Conservation (phyloP, 1,284 basidiomycete species). For the Cryptococcus sp. region DNA sequence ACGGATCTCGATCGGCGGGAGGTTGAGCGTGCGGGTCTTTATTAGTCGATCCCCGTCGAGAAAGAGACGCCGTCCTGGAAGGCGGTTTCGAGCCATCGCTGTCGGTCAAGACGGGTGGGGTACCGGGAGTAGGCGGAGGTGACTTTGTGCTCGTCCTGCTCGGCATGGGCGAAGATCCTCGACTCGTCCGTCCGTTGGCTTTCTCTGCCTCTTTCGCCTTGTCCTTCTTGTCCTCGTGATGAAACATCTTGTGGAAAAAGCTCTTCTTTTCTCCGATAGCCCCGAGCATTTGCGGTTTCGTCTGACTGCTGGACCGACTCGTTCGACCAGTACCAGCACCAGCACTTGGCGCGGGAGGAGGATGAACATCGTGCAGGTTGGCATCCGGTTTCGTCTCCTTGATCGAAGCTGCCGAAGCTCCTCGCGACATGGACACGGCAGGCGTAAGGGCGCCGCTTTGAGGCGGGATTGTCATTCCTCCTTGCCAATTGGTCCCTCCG, state of each 20-base stretch:
- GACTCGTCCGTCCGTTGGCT: constrained; percentile 10
- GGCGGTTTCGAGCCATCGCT: constrained; percentile 34
- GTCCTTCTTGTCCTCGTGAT: constrained; percentile 34
- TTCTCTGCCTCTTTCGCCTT: constrained; percentile 24
- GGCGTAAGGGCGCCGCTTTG: constrained; percentile 9
- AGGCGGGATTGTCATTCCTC: constrained; percentile 34
- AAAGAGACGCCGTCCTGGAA: constrained; percentile 36
- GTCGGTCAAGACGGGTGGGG: constrained; percentile 22
- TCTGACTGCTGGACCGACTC: constrained; percentile 15
- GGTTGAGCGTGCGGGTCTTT: constrained; percentile 29
- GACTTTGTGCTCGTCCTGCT: constrained; percentile 20
- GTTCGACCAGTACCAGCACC: constrained; percentile 10
- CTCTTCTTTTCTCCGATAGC: constrained; percentile 40
- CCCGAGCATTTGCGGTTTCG: constrained; percentile 30
- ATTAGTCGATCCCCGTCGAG: constrained; percentile 19
- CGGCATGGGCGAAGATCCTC: constrained; percentile 12
- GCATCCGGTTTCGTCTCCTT: constrained; percentile 7
- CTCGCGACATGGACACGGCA: constrained; percentile 37
- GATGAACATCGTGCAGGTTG: constrained; percentile 6
- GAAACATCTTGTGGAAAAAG: constrained; percentile 47
- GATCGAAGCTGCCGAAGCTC: constrained; percentile 25
- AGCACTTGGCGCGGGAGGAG: constrained; percentile 14
- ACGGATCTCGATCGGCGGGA: constrained; percentile 26
- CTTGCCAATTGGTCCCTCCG: constrained; percentile 1
- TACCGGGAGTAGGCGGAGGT: constrained; percentile 34